Evolutionary conservation across 257 asterid genomes (phyloP), one percentile per base, ranked within the genome.

Genomic region (Jacaranda copaia): DNA sequence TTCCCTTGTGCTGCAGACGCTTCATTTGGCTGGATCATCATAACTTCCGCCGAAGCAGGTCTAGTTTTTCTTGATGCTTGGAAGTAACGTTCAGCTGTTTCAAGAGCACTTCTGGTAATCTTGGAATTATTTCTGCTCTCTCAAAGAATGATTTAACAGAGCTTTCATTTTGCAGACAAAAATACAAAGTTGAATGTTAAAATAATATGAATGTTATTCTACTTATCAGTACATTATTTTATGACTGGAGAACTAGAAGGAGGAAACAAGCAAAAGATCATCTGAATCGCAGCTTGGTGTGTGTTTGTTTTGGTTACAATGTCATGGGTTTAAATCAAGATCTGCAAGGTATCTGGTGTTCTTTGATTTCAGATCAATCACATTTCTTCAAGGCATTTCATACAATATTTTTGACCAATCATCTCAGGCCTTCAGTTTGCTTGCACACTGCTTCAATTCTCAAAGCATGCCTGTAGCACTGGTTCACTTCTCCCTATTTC

Each of bases 21-120:
- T 61, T 76, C 73, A 10, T 90, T 90, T 87, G 97, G 90, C 77
- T 92, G 97, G 96, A 85, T 92, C 61, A 76, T 90, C 78, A 83
- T 92, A 82, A 92, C 96, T 79, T 92, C 97, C 76, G 95, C 97
- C 5, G 96, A 92, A 84, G 96, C 96, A 2, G 96, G 90, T 63
- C 79, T 38, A 45, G 92, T 88, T 70, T 92, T 92, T 77, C 93
- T 90, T 80, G 95, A 92, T 78, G 95, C 95, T 70, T 92, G 97
- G 97, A 85, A 53, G 97, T 92, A 89, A 92, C 92, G 63, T 61
- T 78, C 72, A 65, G 68, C 52, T 66, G 55, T 59, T 68, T 70
- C 18, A 35, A 36, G 15, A 70, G 67, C 49, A 9, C 16, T 72
- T 70, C 49, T 46, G 8, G 39, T 35, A 2, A 35, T 60, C 35